These are phyloP conservation scores for Allomyces arbusculus DNA, from an alignment of 192 early-diverging fungal species.

Conservation along the genomic window DNA sequence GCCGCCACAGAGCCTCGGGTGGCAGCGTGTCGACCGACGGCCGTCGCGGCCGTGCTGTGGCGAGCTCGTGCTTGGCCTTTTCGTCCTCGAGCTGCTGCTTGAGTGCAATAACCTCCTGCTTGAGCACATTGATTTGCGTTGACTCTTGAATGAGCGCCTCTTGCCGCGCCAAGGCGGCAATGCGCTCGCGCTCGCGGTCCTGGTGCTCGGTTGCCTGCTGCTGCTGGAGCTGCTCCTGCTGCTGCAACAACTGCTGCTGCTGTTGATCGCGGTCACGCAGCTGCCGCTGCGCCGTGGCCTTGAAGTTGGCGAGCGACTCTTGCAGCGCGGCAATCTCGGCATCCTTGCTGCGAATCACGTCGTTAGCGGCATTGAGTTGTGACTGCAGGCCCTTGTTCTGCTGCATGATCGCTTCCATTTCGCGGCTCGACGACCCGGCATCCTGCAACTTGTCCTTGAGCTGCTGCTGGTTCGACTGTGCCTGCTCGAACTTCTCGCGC, in stretches of 20 bases:
- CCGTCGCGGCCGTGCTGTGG: not conserved
- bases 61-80: not conserved
- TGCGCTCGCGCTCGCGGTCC: no score
- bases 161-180: not conserved
- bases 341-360: not conserved
- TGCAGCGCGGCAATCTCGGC: not conserved
- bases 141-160: not conserved
- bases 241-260: no score
- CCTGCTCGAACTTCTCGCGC: not conserved
- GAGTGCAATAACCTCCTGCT: not conserved
- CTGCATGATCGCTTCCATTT: not conserved
- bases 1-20: not conserved
- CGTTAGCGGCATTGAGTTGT: not conserved
- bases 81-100: not conserved
- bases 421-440: not conserved
- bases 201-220: no score
- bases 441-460: not conserved
- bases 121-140: not conserved
- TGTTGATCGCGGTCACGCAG: no score
- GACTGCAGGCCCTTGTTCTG: not conserved
- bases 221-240: no score
- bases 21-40: not conserved
- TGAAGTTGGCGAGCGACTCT: not conserved
- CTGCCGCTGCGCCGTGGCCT: no score
- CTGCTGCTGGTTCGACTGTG: not conserved